phyloP scores from a whole-genome alignment of 2,329 filamentous ascomycete genomes.

The Colletotrichum cordylinicola region DNA sequence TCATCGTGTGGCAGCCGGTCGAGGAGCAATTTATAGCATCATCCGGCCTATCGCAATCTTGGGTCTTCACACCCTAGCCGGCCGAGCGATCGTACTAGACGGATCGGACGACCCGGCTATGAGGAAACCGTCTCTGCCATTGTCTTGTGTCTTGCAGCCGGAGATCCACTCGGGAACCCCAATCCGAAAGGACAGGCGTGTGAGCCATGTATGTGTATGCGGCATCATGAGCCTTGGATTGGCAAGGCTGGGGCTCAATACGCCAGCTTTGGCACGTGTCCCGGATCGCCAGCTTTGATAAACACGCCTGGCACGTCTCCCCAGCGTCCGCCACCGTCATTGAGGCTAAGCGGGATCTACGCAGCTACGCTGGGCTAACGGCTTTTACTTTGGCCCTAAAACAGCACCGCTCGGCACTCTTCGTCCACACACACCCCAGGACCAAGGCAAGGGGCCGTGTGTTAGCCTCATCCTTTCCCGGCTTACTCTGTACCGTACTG shows the following conservation, averaged over 20 bases:
- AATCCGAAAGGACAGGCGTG: neutral
- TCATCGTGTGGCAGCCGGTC: slow-evolving; percentile 4
- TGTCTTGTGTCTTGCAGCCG: neutral
- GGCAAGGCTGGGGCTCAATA: neutral
- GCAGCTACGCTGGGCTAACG: slow-evolving; percentile 16
- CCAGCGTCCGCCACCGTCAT: neutral
- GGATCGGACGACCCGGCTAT: neutral
- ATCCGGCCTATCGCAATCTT: slow-evolving; percentile 1
- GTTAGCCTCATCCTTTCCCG: slow-evolving; percentile 12
- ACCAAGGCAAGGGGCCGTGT: slow-evolving; percentile 12
- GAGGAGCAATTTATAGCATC: slow-evolving; percentile 11
- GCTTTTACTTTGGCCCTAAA: slow-evolving; percentile 14
- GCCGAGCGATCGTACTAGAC: slow-evolving; percentile 4
- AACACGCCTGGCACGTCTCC: neutral
- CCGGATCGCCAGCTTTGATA: slow-evolving; percentile 9
- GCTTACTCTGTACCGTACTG: neutral
- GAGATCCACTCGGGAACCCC: neutral
- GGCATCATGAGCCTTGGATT: neutral
- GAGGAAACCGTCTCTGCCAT: neutral
- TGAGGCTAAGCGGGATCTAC: slow-evolving; percentile 15
- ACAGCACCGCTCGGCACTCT: slow-evolving; percentile 19
- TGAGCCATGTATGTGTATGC: neutral
- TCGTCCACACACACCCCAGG: neutral
- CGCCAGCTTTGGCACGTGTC: slow-evolving; percentile 1
- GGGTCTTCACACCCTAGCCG: neutral